A percentile compares a stretch with the other conserved stretches of the same genome.
Conservation (phyloP, 2,329 filamentous ascomycete genomes). For the Pseudogymnoascus sp. region DNA sequence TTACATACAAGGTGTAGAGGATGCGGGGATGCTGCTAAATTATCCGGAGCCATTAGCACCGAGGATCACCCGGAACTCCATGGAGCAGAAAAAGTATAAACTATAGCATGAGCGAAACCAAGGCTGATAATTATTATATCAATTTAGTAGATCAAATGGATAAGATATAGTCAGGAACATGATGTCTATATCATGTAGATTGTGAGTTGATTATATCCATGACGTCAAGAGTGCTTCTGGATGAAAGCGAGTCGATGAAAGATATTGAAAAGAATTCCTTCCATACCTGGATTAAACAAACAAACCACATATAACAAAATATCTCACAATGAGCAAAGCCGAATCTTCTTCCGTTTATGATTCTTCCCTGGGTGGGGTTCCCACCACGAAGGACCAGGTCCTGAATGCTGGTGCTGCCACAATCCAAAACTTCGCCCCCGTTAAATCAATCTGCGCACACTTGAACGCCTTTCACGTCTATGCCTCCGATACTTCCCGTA, state of each 20-base stretch:
- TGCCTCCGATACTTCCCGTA: conserved; percentile 56
- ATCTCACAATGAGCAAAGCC: background rate
- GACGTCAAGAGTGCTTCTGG: background rate
- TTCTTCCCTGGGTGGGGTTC: conserved; percentile 11
- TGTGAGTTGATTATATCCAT: background rate
- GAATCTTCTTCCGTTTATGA: background rate
- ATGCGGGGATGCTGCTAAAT: background rate
- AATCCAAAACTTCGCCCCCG: conserved; percentile 59
- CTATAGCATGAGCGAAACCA: background rate
- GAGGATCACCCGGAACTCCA: background rate
- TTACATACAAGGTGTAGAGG: background rate
- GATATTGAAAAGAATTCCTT: background rate
- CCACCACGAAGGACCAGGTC: conserved; percentile 46
- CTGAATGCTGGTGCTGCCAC: conserved; percentile 53
- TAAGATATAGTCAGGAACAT: background rate
- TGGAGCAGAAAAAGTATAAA: background rate
- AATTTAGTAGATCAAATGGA: background rate
- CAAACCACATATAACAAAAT: background rate
- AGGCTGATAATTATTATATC: background rate
- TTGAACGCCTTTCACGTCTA: conserved; percentile 84
- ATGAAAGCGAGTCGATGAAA: background rate
- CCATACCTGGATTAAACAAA: background rate
- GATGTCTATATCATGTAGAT: background rate
- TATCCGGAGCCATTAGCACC: background rate
- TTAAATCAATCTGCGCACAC: conserved; percentile 71